Base-by-base conservation (phyloP, 2,329 filamentous ascomycete species). In the Phialophora expanda region DNA sequence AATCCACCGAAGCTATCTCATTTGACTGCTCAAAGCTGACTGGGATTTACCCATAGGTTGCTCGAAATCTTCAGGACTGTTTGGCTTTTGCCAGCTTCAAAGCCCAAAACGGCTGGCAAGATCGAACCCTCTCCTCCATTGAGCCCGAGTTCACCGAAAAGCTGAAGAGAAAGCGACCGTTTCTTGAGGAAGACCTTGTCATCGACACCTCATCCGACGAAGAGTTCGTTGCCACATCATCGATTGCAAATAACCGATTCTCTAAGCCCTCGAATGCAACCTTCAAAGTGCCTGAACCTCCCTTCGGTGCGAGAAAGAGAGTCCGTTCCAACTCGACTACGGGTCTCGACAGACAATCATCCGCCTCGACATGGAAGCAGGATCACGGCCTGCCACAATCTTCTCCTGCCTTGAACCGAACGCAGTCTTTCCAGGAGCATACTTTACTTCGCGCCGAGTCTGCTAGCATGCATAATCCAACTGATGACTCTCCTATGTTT, bases 21-120 rank as follows among this genome's bases (percentile, higher is more conserved):
- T 48, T 66, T 57, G 67, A 73, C 70, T 14, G 53, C 56, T 61
- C 50, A 56, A 30, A 20, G 56, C 50, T 62, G 60, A 65, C 72
- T 75, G 66, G 76, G 68, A 44, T 51, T 26, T 22, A 26, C 46
- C 57, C 53, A 61, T 32, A 98, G 95, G 96, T 99, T 83, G 95
- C 93, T 73, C 86, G 94, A 77, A 91, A 90, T 75, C 84, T 99
- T 62, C 93, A 98, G 81, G 93, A 96, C 82, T 92, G 94, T 70
- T 88, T 99, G 66, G 94, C 95, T 66, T 87, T 98, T 70, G 95
- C 95, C 76, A 95, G 96, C 79, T 95, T 97, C 86, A 98, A 98
- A 82, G 93, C 95, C 72, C 93, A 96, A 80, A 90, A 96, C 81
- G 93, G 93, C 77, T 96, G 93, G 89, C 90, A 97, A 79, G 91